Conservation (phyloP, 805 yeast genomes). For the Zygosaccharomyces gambellarensis region DNA sequence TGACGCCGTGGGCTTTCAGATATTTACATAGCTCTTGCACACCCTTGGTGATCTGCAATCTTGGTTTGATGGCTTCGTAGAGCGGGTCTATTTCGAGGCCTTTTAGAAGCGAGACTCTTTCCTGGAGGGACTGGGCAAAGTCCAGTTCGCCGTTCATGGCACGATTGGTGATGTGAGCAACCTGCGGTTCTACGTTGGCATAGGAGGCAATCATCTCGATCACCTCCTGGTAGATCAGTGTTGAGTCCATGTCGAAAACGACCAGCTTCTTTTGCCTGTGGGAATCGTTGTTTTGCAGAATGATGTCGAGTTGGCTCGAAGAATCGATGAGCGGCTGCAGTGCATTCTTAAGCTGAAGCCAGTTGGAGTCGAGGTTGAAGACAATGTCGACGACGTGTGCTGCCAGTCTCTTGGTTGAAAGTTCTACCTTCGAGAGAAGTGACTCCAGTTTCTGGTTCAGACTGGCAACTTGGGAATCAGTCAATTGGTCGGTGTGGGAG, state of each 20-base stretch:
- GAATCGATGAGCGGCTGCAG: conserved; percentile 3
- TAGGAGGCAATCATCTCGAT: conserved; percentile 92
- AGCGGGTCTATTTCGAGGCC: conserved; percentile 71
- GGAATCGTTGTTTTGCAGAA: conserved; percentile 21
- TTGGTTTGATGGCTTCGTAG: conserved; percentile 72
- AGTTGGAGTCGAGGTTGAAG: background rate
- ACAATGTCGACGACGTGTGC: background rate
- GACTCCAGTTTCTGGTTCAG: background rate
- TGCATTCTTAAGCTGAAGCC: background rate
- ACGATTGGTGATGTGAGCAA: conserved; percentile 79
- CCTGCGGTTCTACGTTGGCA: conserved; percentile 85
- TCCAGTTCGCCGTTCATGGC: conserved; percentile 98
- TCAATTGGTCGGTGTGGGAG: background rate
- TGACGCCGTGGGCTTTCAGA: conserved; percentile 56
- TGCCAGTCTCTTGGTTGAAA: background rate
- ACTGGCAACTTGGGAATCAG: background rate
- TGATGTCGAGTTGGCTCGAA: conserved; percentile 20
- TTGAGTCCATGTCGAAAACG: conserved; percentile 97
- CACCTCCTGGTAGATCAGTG: conserved; percentile 92
- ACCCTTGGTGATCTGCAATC: conserved; percentile 78
- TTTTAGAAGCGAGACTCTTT: conserved; percentile 71
- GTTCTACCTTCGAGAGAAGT: background rate
- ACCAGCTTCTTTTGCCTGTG: conserved; percentile 46
- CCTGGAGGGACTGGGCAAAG: conserved; percentile 71
- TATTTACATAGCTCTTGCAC: conserved; percentile 65